These are phyloP conservation scores for Conidiobolus coronatus DNA, from an alignment of 371 early-diverging fungal species.

Conservation along the genomic window DNA sequence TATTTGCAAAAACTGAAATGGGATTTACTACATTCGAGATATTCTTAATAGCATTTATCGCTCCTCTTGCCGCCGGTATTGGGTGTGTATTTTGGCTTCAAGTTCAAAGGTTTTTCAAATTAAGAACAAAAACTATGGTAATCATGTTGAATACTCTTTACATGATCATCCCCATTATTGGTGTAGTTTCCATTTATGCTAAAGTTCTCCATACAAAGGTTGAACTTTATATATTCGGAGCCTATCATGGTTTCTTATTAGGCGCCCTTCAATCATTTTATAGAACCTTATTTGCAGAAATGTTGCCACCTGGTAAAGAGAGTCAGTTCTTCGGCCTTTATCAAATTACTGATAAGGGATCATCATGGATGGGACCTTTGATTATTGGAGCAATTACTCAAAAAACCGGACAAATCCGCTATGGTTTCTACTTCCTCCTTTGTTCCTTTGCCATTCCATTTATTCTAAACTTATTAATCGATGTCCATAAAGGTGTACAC, in stretches of 20 bases:
- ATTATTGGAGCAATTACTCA: conserved; percentile 25
- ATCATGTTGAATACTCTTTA: conserved; percentile 10
- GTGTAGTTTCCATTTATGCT: conserved; percentile 20
- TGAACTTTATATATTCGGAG: conserved; percentile 18
- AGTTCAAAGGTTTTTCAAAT: conserved; percentile 14
- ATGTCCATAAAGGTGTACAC: neutral
- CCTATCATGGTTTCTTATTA: conserved; percentile 17
- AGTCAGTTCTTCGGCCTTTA: conserved; percentile 26
- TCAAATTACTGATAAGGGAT: conserved; percentile 33
- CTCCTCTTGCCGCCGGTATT: conserved; percentile 18
- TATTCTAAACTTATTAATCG: neutral
- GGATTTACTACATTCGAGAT: conserved; percentile 5
- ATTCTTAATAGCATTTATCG: conserved; percentile 14
- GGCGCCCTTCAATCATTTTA: conserved; percentile 25
- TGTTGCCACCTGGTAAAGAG: conserved; percentile 23
- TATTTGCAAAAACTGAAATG: conserved; percentile 9
- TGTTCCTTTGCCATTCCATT: neutral
- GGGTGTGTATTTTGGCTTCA: conserved; percentile 24
- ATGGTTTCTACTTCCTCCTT: conserved; percentile 8
- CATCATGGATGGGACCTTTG: conserved; percentile 34
- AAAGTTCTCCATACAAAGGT: conserved; percentile 13
- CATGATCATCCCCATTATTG: conserved; percentile 20
- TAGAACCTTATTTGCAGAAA: conserved; percentile 21
- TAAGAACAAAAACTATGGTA: conserved; percentile 9
- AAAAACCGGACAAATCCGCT: conserved; percentile 12